These are phyloP conservation scores for Mycena galopus DNA, from an alignment of 768 basidiomycete species.

Conservation along the genomic window DNA sequence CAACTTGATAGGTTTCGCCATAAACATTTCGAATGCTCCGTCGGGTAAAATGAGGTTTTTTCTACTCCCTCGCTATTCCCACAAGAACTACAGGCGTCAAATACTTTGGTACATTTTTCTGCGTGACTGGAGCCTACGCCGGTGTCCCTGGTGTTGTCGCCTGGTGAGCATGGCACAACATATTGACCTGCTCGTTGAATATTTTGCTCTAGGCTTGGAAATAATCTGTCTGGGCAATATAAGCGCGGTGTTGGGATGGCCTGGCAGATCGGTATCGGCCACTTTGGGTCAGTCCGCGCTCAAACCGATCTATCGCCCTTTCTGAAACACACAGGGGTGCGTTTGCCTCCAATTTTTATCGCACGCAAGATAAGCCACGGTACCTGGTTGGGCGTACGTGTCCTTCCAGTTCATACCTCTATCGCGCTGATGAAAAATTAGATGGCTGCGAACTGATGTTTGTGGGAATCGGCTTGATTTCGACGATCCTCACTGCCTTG, in stretches of 20 bases:
- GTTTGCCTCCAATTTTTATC: conserved; percentile 74
- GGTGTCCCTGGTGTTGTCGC: conserved; percentile 70
- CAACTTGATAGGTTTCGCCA: conserved; percentile 67
- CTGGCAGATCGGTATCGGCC: conserved; percentile 74
- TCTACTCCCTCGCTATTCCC: not conserved
- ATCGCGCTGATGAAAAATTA: conserved; percentile 37
- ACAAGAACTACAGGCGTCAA: conserved; percentile 57
- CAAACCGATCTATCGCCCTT: not conserved
- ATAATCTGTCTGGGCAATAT: conserved; percentile 76
- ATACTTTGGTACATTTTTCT: conserved; percentile 81
- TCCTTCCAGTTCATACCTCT: not conserved
- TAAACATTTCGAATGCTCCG: conserved; percentile 69
- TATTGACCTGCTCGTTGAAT: conserved; percentile 1
- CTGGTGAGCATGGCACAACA: conserved; percentile 57
- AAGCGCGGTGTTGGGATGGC: conserved; percentile 80
- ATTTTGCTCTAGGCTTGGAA: conserved; percentile 63
- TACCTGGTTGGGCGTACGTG: conserved; percentile 74
- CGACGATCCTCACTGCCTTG: conserved; percentile 59
- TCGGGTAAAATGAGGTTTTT: conserved; percentile 13
- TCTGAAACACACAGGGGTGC: conserved; percentile 55
- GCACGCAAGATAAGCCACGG: conserved; percentile 68
- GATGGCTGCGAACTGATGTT: conserved; percentile 78
- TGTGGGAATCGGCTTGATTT: conserved; percentile 71
- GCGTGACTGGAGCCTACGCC: conserved; percentile 73
- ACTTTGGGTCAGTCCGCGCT: conserved; percentile 51